Conservation (phyloP, 2,329 filamentous ascomycete genomes). For the Achaetomium macrosporum region DNA sequence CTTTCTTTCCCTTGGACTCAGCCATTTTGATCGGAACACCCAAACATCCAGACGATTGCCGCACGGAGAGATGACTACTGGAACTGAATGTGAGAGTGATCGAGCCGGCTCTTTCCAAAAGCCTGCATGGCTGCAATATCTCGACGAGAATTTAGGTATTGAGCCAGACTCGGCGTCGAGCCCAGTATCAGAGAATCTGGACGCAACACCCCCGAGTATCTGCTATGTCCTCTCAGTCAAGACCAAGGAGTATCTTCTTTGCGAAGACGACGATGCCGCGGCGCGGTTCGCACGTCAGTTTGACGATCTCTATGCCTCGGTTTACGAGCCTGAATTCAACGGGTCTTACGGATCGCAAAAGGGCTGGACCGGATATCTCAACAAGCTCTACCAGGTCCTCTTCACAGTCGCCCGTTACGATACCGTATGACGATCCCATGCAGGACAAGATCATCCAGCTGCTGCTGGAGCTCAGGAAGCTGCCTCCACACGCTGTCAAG, state of each 20-base stretch:
- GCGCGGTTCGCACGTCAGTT: neutral
- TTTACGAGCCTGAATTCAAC: conserved; percentile 4
- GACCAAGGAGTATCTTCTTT: conserved; percentile 4
- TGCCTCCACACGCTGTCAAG: neutral
- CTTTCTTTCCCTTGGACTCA: too few species aligned
- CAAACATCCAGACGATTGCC: too few species aligned
- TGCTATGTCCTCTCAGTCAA: too few species aligned
- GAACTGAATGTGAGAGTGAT: too few species aligned
- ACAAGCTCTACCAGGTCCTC: neutral
- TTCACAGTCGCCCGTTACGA: neutral
- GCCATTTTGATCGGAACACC: too few species aligned
- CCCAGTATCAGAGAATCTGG: too few species aligned
- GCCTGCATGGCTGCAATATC: too few species aligned
- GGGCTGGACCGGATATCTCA: conserved; percentile 9
- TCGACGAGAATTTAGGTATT: too few species aligned
- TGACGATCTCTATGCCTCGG: conserved; percentile 1
- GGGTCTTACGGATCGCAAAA: neutral
- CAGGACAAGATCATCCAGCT: conserved; percentile 6
- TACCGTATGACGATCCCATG: conserved; percentile 5
- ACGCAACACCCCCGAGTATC: too few species aligned
- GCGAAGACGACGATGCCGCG: neutral
- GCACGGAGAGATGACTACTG: too few species aligned
- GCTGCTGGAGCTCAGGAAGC: neutral
- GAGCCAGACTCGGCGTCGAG: too few species aligned
- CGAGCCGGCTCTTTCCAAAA: too few species aligned